These are phyloP conservation scores for Escallonia herrerae DNA, from an alignment of 129 eudicot genomes.

Conservation along the genomic window DNA sequence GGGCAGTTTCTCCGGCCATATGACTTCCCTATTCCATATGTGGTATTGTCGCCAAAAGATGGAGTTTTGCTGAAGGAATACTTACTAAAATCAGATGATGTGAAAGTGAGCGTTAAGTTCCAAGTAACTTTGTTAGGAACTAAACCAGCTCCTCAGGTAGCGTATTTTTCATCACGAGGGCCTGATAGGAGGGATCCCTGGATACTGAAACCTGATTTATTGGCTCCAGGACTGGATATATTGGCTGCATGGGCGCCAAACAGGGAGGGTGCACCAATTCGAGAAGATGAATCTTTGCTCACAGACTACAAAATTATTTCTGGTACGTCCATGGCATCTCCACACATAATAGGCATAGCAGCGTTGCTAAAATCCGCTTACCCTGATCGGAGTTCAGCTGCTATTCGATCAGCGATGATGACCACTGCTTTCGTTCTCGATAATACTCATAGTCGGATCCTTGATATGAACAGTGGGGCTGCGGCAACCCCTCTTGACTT, in stretches of 20 bases:
- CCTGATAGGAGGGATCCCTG: slow-evolving; percentile 29
- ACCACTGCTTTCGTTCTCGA: slow-evolving; percentile 33
- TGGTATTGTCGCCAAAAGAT: slow-evolving; percentile 15
- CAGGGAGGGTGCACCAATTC: slow-evolving; percentile 19
- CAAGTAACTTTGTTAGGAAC: slow-evolving; percentile 27
- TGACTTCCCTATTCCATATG: slow-evolving; percentile 27
- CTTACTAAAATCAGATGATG: slow-evolving; percentile 19
- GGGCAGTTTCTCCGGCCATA: slow-evolving; percentile 20
- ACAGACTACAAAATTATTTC: slow-evolving; percentile 30
- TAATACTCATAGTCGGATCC: slow-evolving; percentile 20
- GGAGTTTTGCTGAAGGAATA: slow-evolving; percentile 24
- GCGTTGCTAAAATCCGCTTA: slow-evolving; percentile 37
- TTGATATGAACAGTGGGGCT: slow-evolving; percentile 20
- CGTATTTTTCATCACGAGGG: slow-evolving; percentile 40
- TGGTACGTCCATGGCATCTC: slow-evolving; percentile 45
- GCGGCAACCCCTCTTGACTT: slow-evolving; percentile 35
- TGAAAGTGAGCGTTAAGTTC: slow-evolving; percentile 33
- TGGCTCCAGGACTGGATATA: slow-evolving; percentile 37
- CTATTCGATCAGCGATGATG: slow-evolving; percentile 53
- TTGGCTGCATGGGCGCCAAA: slow-evolving; percentile 52
- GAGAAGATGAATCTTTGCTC: slow-evolving; percentile 28
- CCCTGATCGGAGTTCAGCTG: slow-evolving; percentile 45
- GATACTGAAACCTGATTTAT: slow-evolving; percentile 42
- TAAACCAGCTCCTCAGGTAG: slow-evolving; percentile 41
- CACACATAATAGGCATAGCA: slow-evolving; percentile 39